Evolutionary conservation across 2,329 filamentous ascomycete species (phyloP), one percentile per base, ranked within the genome.

Genomic region (Botryosphaeria dothidea): DNA sequence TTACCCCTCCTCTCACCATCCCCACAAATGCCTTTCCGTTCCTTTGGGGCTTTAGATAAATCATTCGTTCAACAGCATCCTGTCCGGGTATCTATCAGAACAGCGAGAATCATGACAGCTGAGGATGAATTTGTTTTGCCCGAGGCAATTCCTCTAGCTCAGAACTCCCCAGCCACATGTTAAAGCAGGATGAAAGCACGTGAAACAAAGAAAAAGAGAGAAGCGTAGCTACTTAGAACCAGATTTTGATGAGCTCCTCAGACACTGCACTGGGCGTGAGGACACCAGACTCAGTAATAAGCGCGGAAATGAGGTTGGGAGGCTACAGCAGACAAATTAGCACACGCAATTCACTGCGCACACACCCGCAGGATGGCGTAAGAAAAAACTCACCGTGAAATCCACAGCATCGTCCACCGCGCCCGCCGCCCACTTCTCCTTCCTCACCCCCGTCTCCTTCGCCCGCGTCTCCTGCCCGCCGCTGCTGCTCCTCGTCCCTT

Each of bases 241-340:
- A 84, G 62, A 89, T 89, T 73, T 88, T 86, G 70, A 91, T 88
- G 49, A 92, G 79, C 75, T 90, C 86, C 71, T 91, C 88, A 65
- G 88, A 88, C 36, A 91, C 89, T 27, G 89, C 89, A 65, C 85
- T 87, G 0, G 90, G 88, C 48, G 89, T 85, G 69, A 91, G 84
- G 56, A 92, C 86, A 51, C 90, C 90, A 58, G 87, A 88, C 75
- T 93, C 91, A 0, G 90, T 93, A 70, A 93, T 90, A 69, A 93
- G 86, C 31, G 88, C 89, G 9, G 88, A 88, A 67, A 93, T 89
- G 36, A 91, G 77, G 54, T 88, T 83, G 2, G 89, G 89, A 6
- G 90, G 88, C 82, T 90, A 36, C 13, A 36, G n/a, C 36, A 29
- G n/a, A n/a, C 25, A 45, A 6, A 17, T 41, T 51, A 38, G 63